Evolutionary conservation across 352 stramenopile genomes (phyloP).

Genomic region (Phytophthora citrophthora): DNA sequence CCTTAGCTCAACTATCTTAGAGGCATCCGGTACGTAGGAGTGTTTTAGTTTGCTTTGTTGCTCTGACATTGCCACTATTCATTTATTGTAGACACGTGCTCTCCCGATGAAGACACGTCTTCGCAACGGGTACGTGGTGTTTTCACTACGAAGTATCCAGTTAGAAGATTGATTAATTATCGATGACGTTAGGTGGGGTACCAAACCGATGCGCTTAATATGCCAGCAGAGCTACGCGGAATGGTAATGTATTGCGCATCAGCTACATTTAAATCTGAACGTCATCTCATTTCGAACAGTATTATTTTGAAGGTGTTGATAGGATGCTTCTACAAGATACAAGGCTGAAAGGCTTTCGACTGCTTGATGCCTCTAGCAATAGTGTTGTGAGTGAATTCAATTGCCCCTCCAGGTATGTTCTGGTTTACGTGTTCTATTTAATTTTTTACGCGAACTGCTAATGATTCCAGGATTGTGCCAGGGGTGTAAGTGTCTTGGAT

Average conservation of each 20-base stretch:
- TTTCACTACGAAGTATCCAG: background rate
- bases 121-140: slow-evolving; percentile 6
- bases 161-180: background rate
- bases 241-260: slow-evolving; percentile 37
- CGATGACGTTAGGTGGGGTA: slow-evolving; percentile 23
- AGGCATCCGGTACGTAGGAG: slow-evolving; percentile 36
- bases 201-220: slow-evolving; percentile 42
- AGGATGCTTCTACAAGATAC: slow-evolving; percentile 47
- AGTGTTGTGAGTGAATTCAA: slow-evolving; percentile 20
- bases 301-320: slow-evolving; percentile 47
- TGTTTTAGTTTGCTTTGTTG: background rate
- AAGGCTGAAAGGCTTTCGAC: slow-evolving; percentile 40
- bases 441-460: background rate
- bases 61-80: background rate
- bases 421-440: background rate
- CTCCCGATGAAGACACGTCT: slow-evolving; percentile 6
- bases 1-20: slow-evolving; percentile 55
- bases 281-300: slow-evolving; percentile 8
- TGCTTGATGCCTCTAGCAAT: slow-evolving; percentile 41
- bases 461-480: background rate
- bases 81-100: slow-evolving; percentile 5
- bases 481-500: slow-evolving; percentile 40
- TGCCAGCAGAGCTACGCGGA: slow-evolving; percentile 47
- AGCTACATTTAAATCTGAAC: background rate
- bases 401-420: slow-evolving; percentile 7